These are phyloP conservation scores for Astragalus glycyphyllos DNA, from an alignment of 306 rosid species.

Conservation along the genomic window DNA sequence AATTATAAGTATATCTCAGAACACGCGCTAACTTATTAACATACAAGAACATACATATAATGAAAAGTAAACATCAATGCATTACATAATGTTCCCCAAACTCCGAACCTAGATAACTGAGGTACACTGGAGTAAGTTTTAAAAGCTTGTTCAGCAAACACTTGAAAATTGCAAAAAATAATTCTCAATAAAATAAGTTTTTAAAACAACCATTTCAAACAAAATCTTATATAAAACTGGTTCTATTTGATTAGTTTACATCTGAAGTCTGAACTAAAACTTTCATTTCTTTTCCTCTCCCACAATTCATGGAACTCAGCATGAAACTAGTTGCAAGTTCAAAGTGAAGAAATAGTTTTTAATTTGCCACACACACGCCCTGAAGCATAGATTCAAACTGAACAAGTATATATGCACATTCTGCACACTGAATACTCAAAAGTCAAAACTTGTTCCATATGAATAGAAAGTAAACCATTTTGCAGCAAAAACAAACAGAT, in stretches of 20 bases:
- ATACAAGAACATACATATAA: constrained; percentile 12
- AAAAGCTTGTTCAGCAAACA: background rate
- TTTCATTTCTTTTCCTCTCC: constrained; percentile 12
- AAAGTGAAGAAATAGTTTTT: constrained; percentile 29
- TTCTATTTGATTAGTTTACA: constrained; percentile 11
- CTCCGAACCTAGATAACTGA: constrained; percentile 6
- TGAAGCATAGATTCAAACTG: constrained; percentile 23
- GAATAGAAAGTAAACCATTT: constrained; percentile 36
- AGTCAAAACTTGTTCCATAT: constrained; percentile 26
- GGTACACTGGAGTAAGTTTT: background rate
- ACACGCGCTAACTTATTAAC: background rate
- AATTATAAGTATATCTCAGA: constrained; percentile 27
- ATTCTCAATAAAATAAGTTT: background rate
- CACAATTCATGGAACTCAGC: constrained; percentile 20
- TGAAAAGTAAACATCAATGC: constrained; percentile 16
- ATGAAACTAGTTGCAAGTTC: constrained; percentile 32
- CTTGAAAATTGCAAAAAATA: constrained; percentile 2
- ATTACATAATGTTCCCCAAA: constrained; percentile 2
- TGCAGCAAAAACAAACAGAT: constrained; percentile 35
- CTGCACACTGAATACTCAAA: constrained; percentile 32
- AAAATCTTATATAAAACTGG: constrained; percentile 9
- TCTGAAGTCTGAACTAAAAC: constrained; percentile 34
- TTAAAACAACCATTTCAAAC: constrained; percentile 21
- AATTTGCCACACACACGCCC: constrained; percentile 3
- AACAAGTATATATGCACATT: constrained; percentile 23